Percentiles rank a stretch among this genome's conserved stretches.
Conservation (phyloP, 257 asterid genomes). For the Solanum chmielewskii region DNA sequence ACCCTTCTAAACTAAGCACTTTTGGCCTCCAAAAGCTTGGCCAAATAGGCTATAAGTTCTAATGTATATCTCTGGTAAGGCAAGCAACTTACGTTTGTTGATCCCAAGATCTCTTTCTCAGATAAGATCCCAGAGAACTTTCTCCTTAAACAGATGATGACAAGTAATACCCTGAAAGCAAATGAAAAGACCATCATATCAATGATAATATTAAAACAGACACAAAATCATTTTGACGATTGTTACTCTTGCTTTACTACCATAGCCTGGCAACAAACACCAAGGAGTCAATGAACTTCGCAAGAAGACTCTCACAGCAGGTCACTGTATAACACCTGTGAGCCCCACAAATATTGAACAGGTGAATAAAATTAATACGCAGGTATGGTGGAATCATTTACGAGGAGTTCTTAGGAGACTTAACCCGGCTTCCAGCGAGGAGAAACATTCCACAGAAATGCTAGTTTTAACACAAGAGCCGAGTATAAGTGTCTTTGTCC, state of each 20-base stretch:
- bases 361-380: slow-evolving; percentile 1
- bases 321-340: slow-evolving; percentile 52
- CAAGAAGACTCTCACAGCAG: slow-evolving; percentile 41
- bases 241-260: slow-evolving; percentile 21
- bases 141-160: slow-evolving; percentile 44
- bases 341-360: slow-evolving; percentile 2
- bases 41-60: not conserved
- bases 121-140: slow-evolving; percentile 56
- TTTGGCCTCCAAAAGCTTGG: not conserved
- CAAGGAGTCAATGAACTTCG: slow-evolving; percentile 56
- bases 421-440: slow-evolving; percentile 68
- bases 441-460: slow-evolving; percentile 62
- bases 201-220: not conserved
- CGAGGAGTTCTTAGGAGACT: slow-evolving; percentile 10
- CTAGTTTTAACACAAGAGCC: slow-evolving; percentile 77
- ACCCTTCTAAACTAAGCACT: not conserved
- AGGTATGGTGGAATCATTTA: not conserved
- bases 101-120: slow-evolving; percentile 68
- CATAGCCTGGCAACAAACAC: slow-evolving; percentile 70
- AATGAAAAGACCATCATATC: slow-evolving; percentile 1
- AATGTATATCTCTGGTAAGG: not conserved
- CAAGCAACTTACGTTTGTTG: slow-evolving; percentile 54
- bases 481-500: slow-evolving; percentile 68
- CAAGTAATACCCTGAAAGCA: slow-evolving; percentile 68
- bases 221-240: not conserved